Base-by-base conservation (phyloP, 164 flowering plant genomes). In the Buxus sempervirens region DNA sequence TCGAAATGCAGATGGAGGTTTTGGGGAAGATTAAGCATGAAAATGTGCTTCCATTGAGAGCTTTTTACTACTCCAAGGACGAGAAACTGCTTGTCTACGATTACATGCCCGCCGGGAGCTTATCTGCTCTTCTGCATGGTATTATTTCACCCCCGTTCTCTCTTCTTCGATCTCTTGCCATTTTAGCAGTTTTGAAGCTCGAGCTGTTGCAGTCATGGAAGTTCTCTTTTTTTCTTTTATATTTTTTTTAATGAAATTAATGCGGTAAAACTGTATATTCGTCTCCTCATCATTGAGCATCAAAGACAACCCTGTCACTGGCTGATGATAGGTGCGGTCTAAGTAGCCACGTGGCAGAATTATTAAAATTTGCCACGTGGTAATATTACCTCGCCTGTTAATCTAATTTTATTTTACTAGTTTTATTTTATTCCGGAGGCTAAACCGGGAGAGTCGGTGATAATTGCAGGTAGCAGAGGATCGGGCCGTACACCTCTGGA, bases 1-100 rank as follows among this genome's bases (percentile, higher is more conserved):
- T 88, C 70, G 93, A 88, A 61, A 53, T 38, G 68, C 85, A 82
- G 62, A 77, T 88, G 89, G 89, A 82, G 72, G 71, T 73, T 28
- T 49, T 88, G 65, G 90, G 90, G n/a, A 82, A 78, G 69, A 73
- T 85, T 23, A 85, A 78, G 71, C 85, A 86, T 62, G 85, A 81
- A 15, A 88, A 88, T 80, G 84, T 86, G 71, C 82, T 86, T 63
- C 86, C 88, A 0, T 58, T 85, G 22, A 73, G 90, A 38, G 93
- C 93, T 2, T 86, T 68, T 66, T 88, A 88, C 73, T 88, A 49
- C 63, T 88, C 93, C 36, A 86, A 86, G 64, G 93, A 85, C 63
- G 93, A 88, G 85, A 88, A 88, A 58, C 67, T 88, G 75, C 81
- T 88, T 32, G 93, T 88, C 20, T 85, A 14, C 18, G 93, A 88